A percentile compares a stretch with the other conserved stretches of the same genome.
These are phyloP conservation scores for Penicillium daleae DNA, from an alignment of 495 filamentous ascomycete genomes.

Conservation along the genomic window DNA sequence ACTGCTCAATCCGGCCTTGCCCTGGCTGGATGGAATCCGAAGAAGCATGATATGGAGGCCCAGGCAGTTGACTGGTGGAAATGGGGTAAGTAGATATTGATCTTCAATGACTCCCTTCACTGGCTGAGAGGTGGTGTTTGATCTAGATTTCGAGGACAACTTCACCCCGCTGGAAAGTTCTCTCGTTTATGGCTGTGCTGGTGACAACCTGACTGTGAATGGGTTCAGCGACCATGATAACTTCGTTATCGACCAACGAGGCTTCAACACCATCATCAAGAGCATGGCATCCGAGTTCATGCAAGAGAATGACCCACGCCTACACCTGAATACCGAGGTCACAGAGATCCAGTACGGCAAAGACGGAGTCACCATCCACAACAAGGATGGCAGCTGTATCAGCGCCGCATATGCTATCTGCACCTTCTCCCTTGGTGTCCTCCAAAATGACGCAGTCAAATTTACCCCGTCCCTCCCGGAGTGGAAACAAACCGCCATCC, in stretches of 20 bases:
- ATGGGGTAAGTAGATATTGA: constrained; percentile 40
- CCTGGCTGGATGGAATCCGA: constrained; percentile 66
- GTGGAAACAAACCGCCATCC: constrained; percentile 69
- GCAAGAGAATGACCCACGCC: constrained; percentile 55
- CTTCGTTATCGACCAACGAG: constrained; percentile 66
- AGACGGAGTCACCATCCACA: constrained; percentile 59
- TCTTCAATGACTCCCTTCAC: too few relatives aligned
- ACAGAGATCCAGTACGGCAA: constrained; percentile 44
- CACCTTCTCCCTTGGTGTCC: constrained; percentile 68
- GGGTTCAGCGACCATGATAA: constrained; percentile 63
- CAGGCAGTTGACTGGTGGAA: constrained; percentile 69
- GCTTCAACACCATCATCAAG: constrained; percentile 65
- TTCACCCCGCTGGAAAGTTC: constrained; percentile 52
- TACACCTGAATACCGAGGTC: constrained; percentile 62
- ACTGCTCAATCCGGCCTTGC: constrained; percentile 62
- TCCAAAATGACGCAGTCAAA: constrained; percentile 63
- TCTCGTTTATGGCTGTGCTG: constrained; percentile 47
- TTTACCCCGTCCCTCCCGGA: constrained; percentile 65
- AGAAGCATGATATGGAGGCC: constrained; percentile 55
- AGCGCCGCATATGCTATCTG: constrained; percentile 61
- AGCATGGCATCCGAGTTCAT: constrained; percentile 65
- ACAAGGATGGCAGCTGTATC: constrained; percentile 59
- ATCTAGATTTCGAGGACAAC: constrained; percentile 58
- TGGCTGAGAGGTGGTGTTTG: constrained; percentile 25
- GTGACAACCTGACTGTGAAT: constrained; percentile 52